Conservation (phyloP, 1,284 basidiomycete species). For the Phylloporus sp. region DNA sequence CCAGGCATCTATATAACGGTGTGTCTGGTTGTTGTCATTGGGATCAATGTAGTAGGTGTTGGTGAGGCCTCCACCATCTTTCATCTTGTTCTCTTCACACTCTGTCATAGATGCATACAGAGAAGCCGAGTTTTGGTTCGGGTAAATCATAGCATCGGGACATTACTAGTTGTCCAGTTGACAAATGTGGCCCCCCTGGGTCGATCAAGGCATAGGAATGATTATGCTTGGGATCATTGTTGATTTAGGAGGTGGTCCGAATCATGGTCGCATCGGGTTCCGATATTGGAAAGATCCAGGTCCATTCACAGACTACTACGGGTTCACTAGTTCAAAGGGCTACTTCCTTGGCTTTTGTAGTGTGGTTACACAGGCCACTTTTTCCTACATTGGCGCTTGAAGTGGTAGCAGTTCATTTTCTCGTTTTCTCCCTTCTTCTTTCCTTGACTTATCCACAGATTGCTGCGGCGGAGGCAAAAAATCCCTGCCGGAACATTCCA, state of each 20-base stretch:
- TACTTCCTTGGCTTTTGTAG: slow-evolving; percentile 58
- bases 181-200: slow-evolving; percentile 29
- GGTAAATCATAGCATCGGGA: slow-evolving; percentile 12
- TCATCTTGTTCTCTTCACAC: not conserved
- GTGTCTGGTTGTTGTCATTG: slow-evolving; percentile 65
- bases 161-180: not conserved
- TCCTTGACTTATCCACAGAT: slow-evolving; percentile 37
- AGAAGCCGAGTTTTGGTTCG: slow-evolving; percentile 63
- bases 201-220: slow-evolving; percentile 55
- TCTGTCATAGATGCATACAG: slow-evolving; percentile 50
- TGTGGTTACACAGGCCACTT: slow-evolving; percentile 49
- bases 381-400: slow-evolving; percentile 68
- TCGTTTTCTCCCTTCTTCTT: not conserved
- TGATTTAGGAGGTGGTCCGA: slow-evolving; percentile 53
- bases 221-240: slow-evolving; percentile 55
- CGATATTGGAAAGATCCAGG: slow-evolving; percentile 58
- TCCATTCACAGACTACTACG: slow-evolving; percentile 42
- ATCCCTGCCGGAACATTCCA: slow-evolving; percentile 46
- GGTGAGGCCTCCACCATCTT: slow-evolving; percentile 36
- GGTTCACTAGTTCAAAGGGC: slow-evolving; percentile 43
- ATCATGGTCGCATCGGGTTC: slow-evolving; percentile 50
- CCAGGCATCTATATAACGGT: slow-evolving; percentile 72
- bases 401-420: slow-evolving; percentile 53
- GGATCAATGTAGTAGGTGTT: slow-evolving; percentile 66
- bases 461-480: slow-evolving; percentile 57